Base-by-base conservation (phyloP, 1,139 yeast species). In the Taiozyma sp. region DNA sequence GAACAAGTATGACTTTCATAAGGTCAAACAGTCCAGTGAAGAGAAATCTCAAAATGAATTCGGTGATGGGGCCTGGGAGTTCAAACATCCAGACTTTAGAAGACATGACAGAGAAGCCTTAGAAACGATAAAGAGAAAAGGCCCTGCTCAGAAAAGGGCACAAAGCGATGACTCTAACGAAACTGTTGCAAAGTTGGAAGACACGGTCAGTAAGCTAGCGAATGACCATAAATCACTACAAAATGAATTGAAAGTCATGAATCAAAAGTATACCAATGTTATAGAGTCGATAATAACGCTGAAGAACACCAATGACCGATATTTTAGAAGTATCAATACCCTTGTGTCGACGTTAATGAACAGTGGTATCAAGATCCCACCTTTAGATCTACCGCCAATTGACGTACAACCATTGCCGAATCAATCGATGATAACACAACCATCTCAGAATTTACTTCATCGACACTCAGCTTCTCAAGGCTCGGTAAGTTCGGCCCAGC, bases 1-100 rank as follows among this genome's bases (percentile, higher is more conserved):
- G 61, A 93, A 93, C 74, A 92, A 93, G 75, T 93, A 93, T 65
- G 99, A 95, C 62, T 93, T 96, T 78, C 98, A 93, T 71, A 93
- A 93, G 70, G 96, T 93, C 28, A 72, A 72, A 54, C 61, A 67
- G 53, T 70, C 75, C 30, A 71, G 69, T 40, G 76, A 70, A 67
- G 73, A 82, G 60, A 83, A 80, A 51, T 75, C 75, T 53, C 74
- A 71, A 55, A 72, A 72, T 46, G 79, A 80, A 49, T 86, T 84
- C 61, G 90, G 92, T 41, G 95, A 87, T 54, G 84, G 85, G 65
- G 84, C 93, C 24, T 93, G 98, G 97, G 97, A 92, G 65, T 93
- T 93, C 71, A 83, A 84, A 65, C 98, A 93, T 66, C 96, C 96
- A 0, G 91, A 84, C 58, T 93, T 93, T 68, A 79, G 80, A 58